These are phyloP conservation scores for Tuber brumale DNA, from an alignment of 495 filamentous ascomycete species.

Conservation along the genomic window DNA sequence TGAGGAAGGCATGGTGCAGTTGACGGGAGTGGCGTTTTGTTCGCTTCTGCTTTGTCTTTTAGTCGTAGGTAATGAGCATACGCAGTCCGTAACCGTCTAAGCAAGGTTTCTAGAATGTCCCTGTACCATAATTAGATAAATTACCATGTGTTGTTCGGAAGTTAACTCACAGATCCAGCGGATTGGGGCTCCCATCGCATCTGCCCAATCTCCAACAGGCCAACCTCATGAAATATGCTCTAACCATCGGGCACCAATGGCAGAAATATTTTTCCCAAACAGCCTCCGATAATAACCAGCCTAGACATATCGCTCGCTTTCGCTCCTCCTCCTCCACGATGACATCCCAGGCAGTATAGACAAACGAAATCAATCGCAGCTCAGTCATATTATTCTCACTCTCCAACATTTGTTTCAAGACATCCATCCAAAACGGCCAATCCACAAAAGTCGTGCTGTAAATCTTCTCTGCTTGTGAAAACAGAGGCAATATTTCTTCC, in stretches of 20 bases:
- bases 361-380: constrained; percentile 76
- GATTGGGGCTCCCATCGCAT: constrained; percentile 61
- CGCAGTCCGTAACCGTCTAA: constrained; percentile 60
- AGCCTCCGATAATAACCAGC: constrained; percentile 71
- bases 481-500: constrained; percentile 58
- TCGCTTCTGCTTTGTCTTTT: constrained; percentile 56
- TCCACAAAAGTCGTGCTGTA: constrained; percentile 49
- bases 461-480: constrained; percentile 31
- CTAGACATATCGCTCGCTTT: constrained; percentile 66
- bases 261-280: constrained; percentile 81
- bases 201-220: constrained; percentile 87
- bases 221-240: constrained; percentile 90
- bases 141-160: not conserved
- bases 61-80: constrained; percentile 77
- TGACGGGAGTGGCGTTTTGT: constrained; percentile 55
- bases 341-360: constrained; percentile 74
- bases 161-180: constrained; percentile 61
- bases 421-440: constrained; percentile 86
- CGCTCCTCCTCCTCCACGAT: constrained; percentile 60
- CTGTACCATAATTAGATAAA: constrained; percentile 37
- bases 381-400: constrained; percentile 94
- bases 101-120: constrained; percentile 64
- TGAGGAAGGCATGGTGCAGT: constrained; percentile 80
- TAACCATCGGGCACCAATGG: constrained; percentile 98
- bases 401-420: constrained; percentile 72